phyloP scores from a whole-genome alignment of 768 basidiomycete species.

The Calocybe cyanea region DNA sequence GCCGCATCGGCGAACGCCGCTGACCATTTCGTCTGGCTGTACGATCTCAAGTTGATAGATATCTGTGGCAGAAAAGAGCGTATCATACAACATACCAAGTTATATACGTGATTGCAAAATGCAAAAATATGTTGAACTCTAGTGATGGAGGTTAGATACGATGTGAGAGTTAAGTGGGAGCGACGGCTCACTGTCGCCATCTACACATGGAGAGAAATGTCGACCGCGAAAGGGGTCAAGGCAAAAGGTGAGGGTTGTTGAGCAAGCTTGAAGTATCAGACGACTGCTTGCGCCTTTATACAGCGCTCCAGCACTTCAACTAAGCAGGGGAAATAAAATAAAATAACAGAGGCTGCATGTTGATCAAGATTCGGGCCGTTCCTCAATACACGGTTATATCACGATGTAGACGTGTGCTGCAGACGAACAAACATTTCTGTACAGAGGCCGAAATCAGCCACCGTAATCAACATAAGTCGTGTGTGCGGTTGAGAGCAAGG shows the following conservation, averaged over 20 bases:
- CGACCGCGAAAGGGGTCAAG: slow-evolving; percentile 18
- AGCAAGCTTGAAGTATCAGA: slow-evolving; percentile 3
- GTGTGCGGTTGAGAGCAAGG: slow-evolving; percentile 10
- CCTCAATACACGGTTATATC: slow-evolving; percentile 14
- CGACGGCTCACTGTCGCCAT: slow-evolving; percentile 59
- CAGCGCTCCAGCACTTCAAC: slow-evolving; percentile 1
- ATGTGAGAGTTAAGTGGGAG: slow-evolving; percentile 6
- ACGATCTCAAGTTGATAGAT: slow-evolving; percentile 6
- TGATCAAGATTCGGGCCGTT: slow-evolving; percentile 17
- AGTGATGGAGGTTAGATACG: slow-evolving; percentile 17
- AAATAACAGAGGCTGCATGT: slow-evolving; percentile 8
- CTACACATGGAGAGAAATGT: slow-evolving; percentile 52
- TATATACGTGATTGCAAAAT: slow-evolving; percentile 50
- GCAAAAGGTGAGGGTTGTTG: slow-evolving; percentile 7
- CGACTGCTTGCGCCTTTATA: slow-evolving; percentile 13
- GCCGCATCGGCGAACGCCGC: slow-evolving; percentile 6
- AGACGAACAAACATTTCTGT: slow-evolving; percentile 10
- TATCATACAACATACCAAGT: slow-evolving; percentile 39
- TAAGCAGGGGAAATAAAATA: slow-evolving; percentile 12
- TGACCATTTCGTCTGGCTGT: slow-evolving; percentile 62
- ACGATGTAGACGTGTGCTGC: slow-evolving; percentile 15
- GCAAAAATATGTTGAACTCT: slow-evolving; percentile 67
- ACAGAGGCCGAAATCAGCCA: slow-evolving; percentile 16
- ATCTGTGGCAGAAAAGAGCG: background rate
- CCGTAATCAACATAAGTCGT: slow-evolving; percentile 6